Base-by-base conservation (phyloP, 768 basidiomycete genomes). In the Auriscalpium vulgare region DNA sequence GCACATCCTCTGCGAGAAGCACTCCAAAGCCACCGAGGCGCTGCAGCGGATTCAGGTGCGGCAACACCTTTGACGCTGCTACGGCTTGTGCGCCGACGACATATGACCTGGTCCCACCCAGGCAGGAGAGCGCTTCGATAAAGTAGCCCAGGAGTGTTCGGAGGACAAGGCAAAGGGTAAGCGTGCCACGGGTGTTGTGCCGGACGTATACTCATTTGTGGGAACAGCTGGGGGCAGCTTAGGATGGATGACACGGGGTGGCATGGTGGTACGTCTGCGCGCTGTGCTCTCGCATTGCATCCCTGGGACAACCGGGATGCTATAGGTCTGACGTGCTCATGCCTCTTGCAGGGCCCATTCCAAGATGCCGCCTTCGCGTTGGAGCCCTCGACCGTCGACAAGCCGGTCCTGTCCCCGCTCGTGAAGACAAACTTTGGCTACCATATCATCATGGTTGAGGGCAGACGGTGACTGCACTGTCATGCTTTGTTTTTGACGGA, bases 361-460 rank as follows among this genome's bases (percentile, higher is more conserved):
- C 91, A 93, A 71, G 90, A 93, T 55, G 91, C 83, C n/a, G 91
- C 89, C 7, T 93, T 93, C 68, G 83, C 82, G 16, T 76, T 93
- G 48, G 73, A 79, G 29, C 89, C 90, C 3, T 93, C 91, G 8
- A 80, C 86, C 4, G 81, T 88, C 58, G 90, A 91, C 69, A 91
- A 88, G 60, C 90, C 91, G 4, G 71, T 79, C 50, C 65, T 81
- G 16, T 87, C 88, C 1, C 71, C 82, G 14, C 78, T 92, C 50
- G 85, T 92, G 37, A 93, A 91, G 71, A 93, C 91, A 7, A 81
- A 78, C 58, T 84, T 84, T 65, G 91, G 91, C 13, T 93, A 92
- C 69, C 91, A 93, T 67, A 84, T 93, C 64, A 91, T 93, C 68
- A 89, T 93, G 88, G 90, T 91, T 8, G 90, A 93, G 72, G 90